Base-by-base conservation (phyloP, 2,329 filamentous ascomycete genomes). In the Exophiala sp. region DNA sequence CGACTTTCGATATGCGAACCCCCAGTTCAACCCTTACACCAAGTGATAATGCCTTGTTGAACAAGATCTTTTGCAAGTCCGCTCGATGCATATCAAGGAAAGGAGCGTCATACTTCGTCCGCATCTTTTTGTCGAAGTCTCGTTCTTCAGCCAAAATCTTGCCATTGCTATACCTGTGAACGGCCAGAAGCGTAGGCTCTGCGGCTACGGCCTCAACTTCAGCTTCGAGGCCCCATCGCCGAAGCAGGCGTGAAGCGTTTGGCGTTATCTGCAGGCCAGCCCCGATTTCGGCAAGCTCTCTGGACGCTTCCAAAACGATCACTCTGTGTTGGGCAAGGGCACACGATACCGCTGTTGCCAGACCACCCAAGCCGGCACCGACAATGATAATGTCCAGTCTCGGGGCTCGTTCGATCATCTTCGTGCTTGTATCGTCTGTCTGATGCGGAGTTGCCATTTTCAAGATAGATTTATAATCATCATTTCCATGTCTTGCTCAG, bases 81-180 rank as follows among this genome's bases (percentile, higher is more conserved):
- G 75, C 76, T 18, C 78, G 72, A 63, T 80, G 77, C 11, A 78
- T 66, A 48, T 78, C 74, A 60, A 74, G 71, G 57, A 77, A 76
- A 0, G 75, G 76, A 1, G 61, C 56, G 4, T 64, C 65, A 44
- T 63, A 62, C 56, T 78, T 79, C 2, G 66, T 64, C 5, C 75
- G 73, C 52, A 83, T 82, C 18, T 79, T 78, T 18, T 71, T 65
- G 55, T 79, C 67, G 54, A 83, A 85, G n/a, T 72, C 61, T 1
- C 73, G 67, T 33, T 84, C 78, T 10, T 75, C 67, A 0, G 78
- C 78, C 11, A 71, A 60, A 0, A 67, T 44, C 18, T 65, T 47
- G 5, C 68, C 67, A 36, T 52, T 57, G 2, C 63, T 65, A 45
- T 69, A 72, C n/a, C 66, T 63, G 45, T 69, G 69, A 11, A 71